Conservation (phyloP, 1,284 basidiomycete genomes). For the Ceratobasidium sp. region DNA sequence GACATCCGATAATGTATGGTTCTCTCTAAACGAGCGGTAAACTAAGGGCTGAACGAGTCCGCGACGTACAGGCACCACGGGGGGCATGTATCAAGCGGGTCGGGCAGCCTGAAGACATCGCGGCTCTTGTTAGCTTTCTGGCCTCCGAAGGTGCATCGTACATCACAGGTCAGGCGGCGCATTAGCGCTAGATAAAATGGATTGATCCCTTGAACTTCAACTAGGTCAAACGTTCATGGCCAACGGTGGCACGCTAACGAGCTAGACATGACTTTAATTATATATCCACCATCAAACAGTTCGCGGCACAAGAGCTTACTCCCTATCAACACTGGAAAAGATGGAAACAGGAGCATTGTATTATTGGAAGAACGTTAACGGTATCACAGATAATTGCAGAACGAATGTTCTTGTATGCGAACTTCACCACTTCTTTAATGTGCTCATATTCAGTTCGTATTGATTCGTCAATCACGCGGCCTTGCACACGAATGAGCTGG, state of each 20-base stretch:
- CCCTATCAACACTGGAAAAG: too few species aligned
- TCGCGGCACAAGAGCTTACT: not conserved
- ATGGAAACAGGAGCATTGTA: too few species aligned
- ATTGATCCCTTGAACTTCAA: not conserved
- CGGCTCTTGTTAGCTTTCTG: constrained; percentile 48
- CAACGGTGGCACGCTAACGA: not conserved
- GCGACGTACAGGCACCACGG: not conserved
- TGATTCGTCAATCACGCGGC: not conserved
- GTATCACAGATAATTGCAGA: too few species aligned
- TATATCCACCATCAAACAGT: not conserved
- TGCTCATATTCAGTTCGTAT: not conserved
- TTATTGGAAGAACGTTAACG: too few species aligned
- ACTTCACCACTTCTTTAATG: not conserved
- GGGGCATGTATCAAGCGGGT: constrained; percentile 38
- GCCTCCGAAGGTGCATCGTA: constrained; percentile 51
- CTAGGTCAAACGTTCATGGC: constrained; percentile 3
- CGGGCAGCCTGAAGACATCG: constrained; percentile 48
- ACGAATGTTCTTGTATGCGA: not conserved
- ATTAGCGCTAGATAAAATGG: not conserved
- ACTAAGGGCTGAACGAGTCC: not conserved
- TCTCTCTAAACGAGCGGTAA: not conserved
- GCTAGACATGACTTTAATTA: not conserved
- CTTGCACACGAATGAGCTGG: constrained; percentile 29
- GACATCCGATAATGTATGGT: not conserved
- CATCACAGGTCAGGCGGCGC: constrained; percentile 49